phyloP scores from a whole-genome alignment of 805 yeast genomes.

The Wickerhamiella dianesei region DNA sequence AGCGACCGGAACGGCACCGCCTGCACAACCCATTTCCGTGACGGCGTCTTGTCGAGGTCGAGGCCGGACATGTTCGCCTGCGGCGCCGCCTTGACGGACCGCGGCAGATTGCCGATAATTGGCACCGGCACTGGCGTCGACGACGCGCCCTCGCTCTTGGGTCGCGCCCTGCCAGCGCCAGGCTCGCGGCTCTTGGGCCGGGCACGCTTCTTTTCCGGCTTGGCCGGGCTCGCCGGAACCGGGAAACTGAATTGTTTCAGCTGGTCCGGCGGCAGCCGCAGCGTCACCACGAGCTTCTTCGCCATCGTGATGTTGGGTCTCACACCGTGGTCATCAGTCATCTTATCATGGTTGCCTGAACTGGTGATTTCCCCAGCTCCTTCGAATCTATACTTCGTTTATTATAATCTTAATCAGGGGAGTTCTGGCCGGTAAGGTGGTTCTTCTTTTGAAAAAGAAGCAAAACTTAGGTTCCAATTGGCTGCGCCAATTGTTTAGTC shows the following conservation, averaged over 20 bases:
- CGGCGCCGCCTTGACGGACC: conserved; percentile 17
- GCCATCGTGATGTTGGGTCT: too few relatives aligned
- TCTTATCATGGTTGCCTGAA: too few relatives aligned
- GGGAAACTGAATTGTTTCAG: conserved; percentile 15
- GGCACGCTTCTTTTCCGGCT: background rate
- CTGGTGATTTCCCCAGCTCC: too few relatives aligned
- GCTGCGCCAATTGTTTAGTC: too few relatives aligned
- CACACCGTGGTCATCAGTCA: too few relatives aligned
- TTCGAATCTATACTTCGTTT: too few relatives aligned
- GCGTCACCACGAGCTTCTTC: conserved; percentile 9
- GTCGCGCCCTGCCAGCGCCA: background rate
- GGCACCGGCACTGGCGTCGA: conserved; percentile 9
- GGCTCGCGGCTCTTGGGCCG: conserved; percentile 5
- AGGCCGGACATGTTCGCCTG: conserved; percentile 26
- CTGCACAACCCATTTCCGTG: conserved; percentile 33
- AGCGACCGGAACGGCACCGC: conserved; percentile 32
- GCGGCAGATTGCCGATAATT: conserved; percentile 14
- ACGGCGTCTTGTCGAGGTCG: conserved; percentile 32
- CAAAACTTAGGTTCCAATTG: too few relatives aligned
- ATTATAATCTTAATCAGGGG: too few relatives aligned
- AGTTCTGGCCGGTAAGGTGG: too few relatives aligned
- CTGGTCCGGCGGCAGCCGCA: conserved; percentile 13
- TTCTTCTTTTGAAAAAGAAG: too few relatives aligned
- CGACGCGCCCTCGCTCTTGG: conserved; percentile 2
- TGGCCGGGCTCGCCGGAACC: background rate